Evolutionary conservation across 306 rosid genomes (phyloP).

Genomic region (Begonia peltatifolia): DNA sequence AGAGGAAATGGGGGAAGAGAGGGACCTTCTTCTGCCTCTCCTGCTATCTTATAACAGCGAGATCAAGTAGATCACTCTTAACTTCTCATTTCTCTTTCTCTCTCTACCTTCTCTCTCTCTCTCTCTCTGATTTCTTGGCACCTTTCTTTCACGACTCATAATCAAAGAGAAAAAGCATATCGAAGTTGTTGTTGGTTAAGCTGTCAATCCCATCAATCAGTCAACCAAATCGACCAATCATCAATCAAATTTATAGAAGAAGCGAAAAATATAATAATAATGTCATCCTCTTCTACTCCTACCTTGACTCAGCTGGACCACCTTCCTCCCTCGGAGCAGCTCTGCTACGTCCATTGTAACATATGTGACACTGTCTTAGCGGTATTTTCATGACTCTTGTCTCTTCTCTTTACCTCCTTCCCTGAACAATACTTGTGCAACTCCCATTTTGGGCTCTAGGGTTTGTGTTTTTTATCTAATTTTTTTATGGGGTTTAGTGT

Average conservation of each 20-base stretch:
- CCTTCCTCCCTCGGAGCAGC: constrained; percentile 86
- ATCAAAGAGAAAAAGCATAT: constrained; percentile 61
- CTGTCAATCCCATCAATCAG: constrained; percentile 84
- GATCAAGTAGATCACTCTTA: constrained; percentile 11
- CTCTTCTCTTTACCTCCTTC: not conserved
- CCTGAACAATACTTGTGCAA: not conserved
- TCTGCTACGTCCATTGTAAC: constrained; percentile 93
- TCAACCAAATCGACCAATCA: constrained; percentile 84
- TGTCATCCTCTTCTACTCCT: constrained; percentile 66
- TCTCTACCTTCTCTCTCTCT: constrained; percentile 12
- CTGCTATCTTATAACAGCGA: constrained; percentile 27
- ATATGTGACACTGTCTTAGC: constrained; percentile 96
- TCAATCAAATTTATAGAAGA: constrained; percentile 26
- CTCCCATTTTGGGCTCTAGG: not conserved
- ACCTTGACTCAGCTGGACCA: constrained; percentile 30
- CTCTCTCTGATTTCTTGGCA: constrained; percentile 17
- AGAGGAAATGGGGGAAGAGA: too few species aligned
- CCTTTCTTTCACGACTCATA: constrained; percentile 61
- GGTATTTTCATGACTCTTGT: constrained; percentile 22
- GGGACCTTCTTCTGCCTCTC: too few species aligned
- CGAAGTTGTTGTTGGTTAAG: constrained; percentile 94
- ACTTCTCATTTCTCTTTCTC: constrained; percentile 13
- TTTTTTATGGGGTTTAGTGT: not conserved
- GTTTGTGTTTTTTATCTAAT: not conserved
- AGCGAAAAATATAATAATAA: constrained; percentile 23